Percentiles rank a stretch among this genome's conserved stretches.
phyloP scores from a whole-genome alignment of 495 filamentous ascomycete genomes.

The Geoglossum glabrum region DNA sequence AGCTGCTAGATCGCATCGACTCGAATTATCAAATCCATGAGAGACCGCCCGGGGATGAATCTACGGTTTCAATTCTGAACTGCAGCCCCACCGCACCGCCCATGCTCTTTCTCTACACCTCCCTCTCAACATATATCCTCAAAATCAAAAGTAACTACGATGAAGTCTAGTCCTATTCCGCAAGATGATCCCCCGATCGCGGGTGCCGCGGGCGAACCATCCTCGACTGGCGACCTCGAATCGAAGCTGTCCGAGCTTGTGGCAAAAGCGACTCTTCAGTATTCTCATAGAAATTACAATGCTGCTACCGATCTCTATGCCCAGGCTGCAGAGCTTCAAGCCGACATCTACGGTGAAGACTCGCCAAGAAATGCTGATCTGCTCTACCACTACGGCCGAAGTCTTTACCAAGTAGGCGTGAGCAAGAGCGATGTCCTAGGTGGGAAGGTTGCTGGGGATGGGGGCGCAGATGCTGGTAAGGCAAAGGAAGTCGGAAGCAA shows the following conservation, averaged over 20 bases:
- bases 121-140: neutral
- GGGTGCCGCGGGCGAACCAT: neutral
- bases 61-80: neutral
- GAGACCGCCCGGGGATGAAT: neutral
- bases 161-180: neutral
- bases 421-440: conserved; percentile 89
- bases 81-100: neutral
- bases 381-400: conserved; percentile 81
- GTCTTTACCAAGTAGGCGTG: conserved; percentile 79
- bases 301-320: conserved; percentile 72
- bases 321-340: conserved; percentile 74
- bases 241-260: conserved; percentile 19
- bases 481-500: conserved; percentile 23
- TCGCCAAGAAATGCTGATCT: conserved; percentile 76
- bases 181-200: neutral
- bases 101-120: neutral
- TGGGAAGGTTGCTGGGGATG: conserved; percentile 46
- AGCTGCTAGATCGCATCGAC: neutral
- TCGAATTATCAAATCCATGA: neutral
- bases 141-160: neutral
- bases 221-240: neutral
- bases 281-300: conserved; percentile 68
- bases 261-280: conserved; percentile 42
- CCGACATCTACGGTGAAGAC: conserved; percentile 80
- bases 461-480: conserved; percentile 15